Evolutionary conservation across 768 basidiomycete genomes (phyloP).

Genomic region (Lactarius sanguifluus): DNA sequence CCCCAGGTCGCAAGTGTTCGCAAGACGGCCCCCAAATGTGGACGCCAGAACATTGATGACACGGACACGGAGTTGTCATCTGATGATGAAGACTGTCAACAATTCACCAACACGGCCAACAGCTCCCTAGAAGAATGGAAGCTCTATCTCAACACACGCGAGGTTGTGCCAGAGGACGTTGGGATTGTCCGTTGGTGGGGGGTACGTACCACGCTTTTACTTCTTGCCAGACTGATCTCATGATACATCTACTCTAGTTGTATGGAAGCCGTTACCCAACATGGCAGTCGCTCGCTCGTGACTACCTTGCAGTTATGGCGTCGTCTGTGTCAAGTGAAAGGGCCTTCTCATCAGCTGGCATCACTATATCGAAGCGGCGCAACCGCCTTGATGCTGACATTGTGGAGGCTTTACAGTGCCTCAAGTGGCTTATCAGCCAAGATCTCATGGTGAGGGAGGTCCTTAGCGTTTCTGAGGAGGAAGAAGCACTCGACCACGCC

Average conservation of each 20-base stretch:
- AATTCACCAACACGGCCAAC: no score
- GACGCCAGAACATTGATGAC: no score
- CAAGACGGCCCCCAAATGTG: no score
- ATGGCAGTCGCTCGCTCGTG: not conserved
- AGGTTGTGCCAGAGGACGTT: not conserved
- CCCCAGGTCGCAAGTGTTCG: no score
- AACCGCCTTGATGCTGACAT: not conserved
- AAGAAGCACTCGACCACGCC: not conserved
- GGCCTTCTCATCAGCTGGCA: not conserved
- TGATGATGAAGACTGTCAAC: no score
- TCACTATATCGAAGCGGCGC: not conserved
- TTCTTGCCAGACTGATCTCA: no score
- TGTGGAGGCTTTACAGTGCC: no score
- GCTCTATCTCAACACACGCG: no score
- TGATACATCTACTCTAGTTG: not conserved
- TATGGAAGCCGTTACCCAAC: not conserved
- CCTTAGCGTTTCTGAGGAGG: not conserved
- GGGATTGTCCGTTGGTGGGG: not conserved
- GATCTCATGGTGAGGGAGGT: not conserved
- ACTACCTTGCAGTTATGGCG: not conserved
- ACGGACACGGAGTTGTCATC: no score
- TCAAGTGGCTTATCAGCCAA: not conserved
- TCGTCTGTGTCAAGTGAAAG: not conserved
- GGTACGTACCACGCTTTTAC: not conserved
- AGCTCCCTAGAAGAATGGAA: not conserved